Evolutionary conservation across 2,329 filamentous ascomycete genomes (phyloP), one percentile per base, ranked within the genome.

Genomic region (Calonectria hawksworthii): DNA sequence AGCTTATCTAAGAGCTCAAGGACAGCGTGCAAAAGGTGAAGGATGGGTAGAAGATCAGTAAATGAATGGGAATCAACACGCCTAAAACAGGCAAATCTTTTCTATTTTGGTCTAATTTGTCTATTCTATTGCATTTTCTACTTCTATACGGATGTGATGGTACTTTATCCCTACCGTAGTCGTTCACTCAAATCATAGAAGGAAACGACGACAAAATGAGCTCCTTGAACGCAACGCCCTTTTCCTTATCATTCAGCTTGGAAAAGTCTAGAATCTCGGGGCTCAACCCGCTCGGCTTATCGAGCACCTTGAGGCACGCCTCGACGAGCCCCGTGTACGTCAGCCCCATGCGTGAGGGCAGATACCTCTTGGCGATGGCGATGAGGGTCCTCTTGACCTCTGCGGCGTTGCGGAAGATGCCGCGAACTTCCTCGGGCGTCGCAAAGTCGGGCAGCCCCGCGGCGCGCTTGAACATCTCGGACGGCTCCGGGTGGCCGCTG

Each of bases 401-500:
- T 9, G 54, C 9, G 3, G 54, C 54, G n/a, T 36, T 23, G 30
- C n/a, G 28, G 54, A 59, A 59, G 18, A 59, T 3, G 54, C 21
- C 30, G 32, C 54, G 30, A 2, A 59, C n/a, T 4, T 59, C 54
- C 3, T 59, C 54, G 28, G 54, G 54, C 16, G 30, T 36, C 5
- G 54, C 18, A 36, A 36, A 59, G 18, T 36, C n/a, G 18, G 28
- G 7, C 16, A 59, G 28, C 16, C n/a, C n/a, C 18, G 30, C 54
- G 28, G 54, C n/a, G 28, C 54, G 54, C 30, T 59, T 59, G 32
- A 59, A 59, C 7, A 59, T n/a, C 14, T 59, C 54, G 13, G 54
- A 59, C 18, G 54, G 28, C 54, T 59, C 54, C 10, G 54, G 54
- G 26, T 56, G 23, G 2, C 78, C 41, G 83, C 84, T 23, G 38